A percentile compares a stretch with the other conserved stretches of the same genome.
Conservation (phyloP, 2,329 filamentous ascomycete genomes). For the Stylonectria norvegica region DNA sequence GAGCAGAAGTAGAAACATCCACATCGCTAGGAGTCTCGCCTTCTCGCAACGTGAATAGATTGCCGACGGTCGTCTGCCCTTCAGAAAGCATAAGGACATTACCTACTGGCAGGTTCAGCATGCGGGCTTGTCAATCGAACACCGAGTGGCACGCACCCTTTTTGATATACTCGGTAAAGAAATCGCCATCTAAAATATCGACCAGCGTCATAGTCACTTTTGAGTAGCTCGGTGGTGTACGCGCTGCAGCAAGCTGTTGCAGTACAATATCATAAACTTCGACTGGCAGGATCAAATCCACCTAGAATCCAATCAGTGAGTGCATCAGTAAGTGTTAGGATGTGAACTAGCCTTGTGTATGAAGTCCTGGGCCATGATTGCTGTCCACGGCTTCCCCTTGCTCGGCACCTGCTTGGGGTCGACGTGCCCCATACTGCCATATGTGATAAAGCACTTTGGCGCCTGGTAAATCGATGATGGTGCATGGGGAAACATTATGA, state of each 20-base stretch:
- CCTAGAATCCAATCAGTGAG: slow-evolving; percentile 28
- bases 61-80: slow-evolving; percentile 66
- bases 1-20: slow-evolving; percentile 2
- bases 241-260: slow-evolving; percentile 44
- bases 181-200: slow-evolving; percentile 68
- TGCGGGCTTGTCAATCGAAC: background rate
- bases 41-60: slow-evolving; percentile 66
- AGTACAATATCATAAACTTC: slow-evolving; percentile 55
- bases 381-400: slow-evolving; percentile 73
- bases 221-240: slow-evolving; percentile 51
- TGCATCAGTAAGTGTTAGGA: background rate
- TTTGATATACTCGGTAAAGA: slow-evolving; percentile 85
- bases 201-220: slow-evolving; percentile 69
- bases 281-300: slow-evolving; percentile 70
- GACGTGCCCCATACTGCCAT: slow-evolving; percentile 65
- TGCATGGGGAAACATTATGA: slow-evolving; percentile 46
- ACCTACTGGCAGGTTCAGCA: slow-evolving; percentile 45
- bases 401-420: slow-evolving; percentile 66
- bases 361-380: slow-evolving; percentile 62
- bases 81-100: slow-evolving; percentile 82
- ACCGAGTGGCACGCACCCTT: slow-evolving; percentile 47
- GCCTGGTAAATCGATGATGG: slow-evolving; percentile 48
- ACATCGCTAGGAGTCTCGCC: slow-evolving; percentile 43
- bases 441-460: slow-evolving; percentile 71
- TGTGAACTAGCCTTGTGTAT: slow-evolving; percentile 58